These are phyloP conservation scores for Dictyophora rubrovolvata DNA, from an alignment of 768 basidiomycete species.

Conservation along the genomic window DNA sequence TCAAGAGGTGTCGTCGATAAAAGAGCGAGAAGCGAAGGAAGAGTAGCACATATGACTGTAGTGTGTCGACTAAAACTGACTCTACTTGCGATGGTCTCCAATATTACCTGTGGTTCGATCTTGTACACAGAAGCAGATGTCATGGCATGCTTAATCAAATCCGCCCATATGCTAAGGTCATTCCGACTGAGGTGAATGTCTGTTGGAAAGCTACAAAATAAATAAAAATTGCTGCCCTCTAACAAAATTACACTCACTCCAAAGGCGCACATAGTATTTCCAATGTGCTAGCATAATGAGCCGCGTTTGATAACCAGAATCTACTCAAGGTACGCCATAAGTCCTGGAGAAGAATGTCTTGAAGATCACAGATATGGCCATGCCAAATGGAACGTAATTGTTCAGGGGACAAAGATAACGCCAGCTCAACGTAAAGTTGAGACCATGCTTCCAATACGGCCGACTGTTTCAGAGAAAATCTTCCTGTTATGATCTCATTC, in stretches of 20 bases:
- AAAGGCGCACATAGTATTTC: constrained; percentile 55
- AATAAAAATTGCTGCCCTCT: background rate
- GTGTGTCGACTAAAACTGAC: constrained; percentile 30
- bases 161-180: constrained; percentile 52
- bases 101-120: constrained; percentile 37
- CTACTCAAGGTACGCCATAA: constrained; percentile 47
- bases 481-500: constrained; percentile 37
- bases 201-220: constrained; percentile 25
- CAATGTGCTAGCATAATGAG: constrained; percentile 45
- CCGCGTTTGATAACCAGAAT: constrained; percentile 40
- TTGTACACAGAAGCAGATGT: constrained; percentile 54
- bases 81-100: constrained; percentile 45
- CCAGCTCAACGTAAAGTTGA: constrained; percentile 45
- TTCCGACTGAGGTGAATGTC: constrained; percentile 45
- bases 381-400: constrained; percentile 1
- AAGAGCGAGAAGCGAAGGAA: constrained; percentile 30
- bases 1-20: constrained; percentile 34
- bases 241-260: constrained; percentile 29
- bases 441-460: constrained; percentile 50
- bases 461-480: constrained; percentile 32
- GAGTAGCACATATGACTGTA: constrained; percentile 24
- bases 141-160: constrained; percentile 39
- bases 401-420: constrained; percentile 23
- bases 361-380: background rate
- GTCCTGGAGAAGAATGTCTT: background rate